Evolutionary conservation across 1,139 yeast species (phyloP), one percentile per base, ranked within the genome.

Genomic region (Yamadazyma triangularis): DNA sequence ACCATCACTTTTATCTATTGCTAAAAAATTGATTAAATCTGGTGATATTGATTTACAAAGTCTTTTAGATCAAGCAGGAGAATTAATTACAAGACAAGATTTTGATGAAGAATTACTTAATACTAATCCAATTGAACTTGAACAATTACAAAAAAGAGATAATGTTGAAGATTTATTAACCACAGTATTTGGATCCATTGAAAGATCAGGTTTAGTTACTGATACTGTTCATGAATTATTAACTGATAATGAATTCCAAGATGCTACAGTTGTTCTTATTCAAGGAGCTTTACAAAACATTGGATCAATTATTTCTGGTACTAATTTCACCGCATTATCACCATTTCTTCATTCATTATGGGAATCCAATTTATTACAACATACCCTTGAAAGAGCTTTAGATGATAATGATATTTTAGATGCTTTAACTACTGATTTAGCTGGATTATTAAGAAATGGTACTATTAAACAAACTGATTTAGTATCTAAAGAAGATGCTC

Each of bases 141-240:
- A 29, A 24, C 16, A 24, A 4, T 12, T 41, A 10, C 42, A 41
- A 28, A 58, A 48, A 40, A 57, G 66, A 48, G 62, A 56, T 41
- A 59, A 60, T 35, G 42, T 60, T 29, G 58, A 53, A 38, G 63
- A 59, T 32, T 55, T 60, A 37, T 45, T 58, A 18, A 50, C 56
- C 18, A 60, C 65, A n/a, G 47, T 60, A 18, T 48, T 60, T 30
- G 31, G 49, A 2, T 47, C 64, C 2, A 51, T 59, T 31, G 55
- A 48, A 26, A 42, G 53, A 41, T 57, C 64, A 3, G 58, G 59
- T 7, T 46, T 60, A 29, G 32, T 60, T 27, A 51, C 47, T 27
- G 54, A 47, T 24, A 57, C 64, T 22, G 36, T 60, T 24, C 31
- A 40, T 30, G 40, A 48, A 9, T 50, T 60, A 38, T 47, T 60